phyloP scores from a whole-genome alignment of 345 rosid species.

The Orychophragmus violaceus region DNA sequence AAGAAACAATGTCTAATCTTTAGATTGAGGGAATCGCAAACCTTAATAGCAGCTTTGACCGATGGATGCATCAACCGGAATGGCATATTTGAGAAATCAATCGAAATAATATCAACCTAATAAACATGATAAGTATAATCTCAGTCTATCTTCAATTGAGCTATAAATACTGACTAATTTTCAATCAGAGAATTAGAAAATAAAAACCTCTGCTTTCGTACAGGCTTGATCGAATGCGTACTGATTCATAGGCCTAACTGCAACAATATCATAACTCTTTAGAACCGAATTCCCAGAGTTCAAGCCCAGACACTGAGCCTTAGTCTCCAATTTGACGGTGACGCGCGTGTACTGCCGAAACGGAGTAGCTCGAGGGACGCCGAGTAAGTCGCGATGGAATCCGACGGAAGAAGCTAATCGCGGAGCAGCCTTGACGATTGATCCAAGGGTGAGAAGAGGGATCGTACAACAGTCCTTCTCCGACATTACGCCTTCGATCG shows the following conservation, averaged over 20 bases:
- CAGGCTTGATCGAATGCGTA: conserved; percentile 61
- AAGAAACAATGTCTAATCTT: background rate
- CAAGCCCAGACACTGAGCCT: conserved; percentile 51
- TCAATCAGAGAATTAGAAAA: background rate
- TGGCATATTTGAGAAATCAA: conserved; percentile 54
- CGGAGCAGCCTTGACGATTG: conserved; percentile 57
- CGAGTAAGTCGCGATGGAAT: conserved; percentile 73
- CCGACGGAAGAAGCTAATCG: conserved; percentile 56
- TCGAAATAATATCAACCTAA: conserved; percentile 73
- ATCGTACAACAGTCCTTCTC: conserved; percentile 28
- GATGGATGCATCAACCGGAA: conserved; percentile 57
- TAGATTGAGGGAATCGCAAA: conserved; percentile 17
- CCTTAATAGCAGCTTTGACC: conserved; percentile 73
- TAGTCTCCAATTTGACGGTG: conserved; percentile 54
- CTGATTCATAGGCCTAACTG: conserved; percentile 73
- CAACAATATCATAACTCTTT: conserved; percentile 71
- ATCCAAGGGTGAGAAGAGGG: conserved; percentile 49
- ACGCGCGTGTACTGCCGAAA: conserved; percentile 90
- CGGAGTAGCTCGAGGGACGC: conserved; percentile 54
- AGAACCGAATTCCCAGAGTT: conserved; percentile 63
- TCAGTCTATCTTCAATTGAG: background rate
- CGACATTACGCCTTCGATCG: conserved; percentile 23
- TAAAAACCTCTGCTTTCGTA: conserved; percentile 57
- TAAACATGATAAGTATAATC: background rate
- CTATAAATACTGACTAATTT: no score